phyloP scores from a whole-genome alignment of 2,329 filamentous ascomycete genomes.

The Trichoderma koningii region DNA sequence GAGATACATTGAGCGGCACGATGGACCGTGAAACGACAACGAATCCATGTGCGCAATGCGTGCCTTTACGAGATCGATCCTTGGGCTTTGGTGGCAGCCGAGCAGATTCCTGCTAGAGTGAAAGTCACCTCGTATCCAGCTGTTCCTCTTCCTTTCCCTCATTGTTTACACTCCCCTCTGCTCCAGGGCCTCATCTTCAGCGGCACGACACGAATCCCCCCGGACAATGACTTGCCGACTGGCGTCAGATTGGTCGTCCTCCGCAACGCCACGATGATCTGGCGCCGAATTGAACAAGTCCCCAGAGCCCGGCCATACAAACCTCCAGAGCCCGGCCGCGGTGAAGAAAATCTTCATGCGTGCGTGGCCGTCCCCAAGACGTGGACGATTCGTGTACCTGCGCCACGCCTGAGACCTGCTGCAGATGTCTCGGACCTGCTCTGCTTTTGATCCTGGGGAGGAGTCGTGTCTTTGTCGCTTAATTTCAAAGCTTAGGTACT shows the following conservation, averaged over 20 bases:
- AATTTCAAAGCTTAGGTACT: constrained; percentile 1
- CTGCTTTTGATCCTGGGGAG: neutral
- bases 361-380: neutral
- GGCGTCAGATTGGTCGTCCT: neutral
- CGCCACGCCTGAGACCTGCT: constrained; percentile 10
- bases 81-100: too few species aligned
- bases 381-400: constrained; percentile 17
- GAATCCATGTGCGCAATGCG: too few species aligned
- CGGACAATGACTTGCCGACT: neutral
- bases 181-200: too few species aligned
- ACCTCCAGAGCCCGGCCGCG: neutral
- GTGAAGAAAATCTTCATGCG: neutral
- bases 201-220: too few species aligned
- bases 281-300: neutral
- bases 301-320: neutral
- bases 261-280: constrained; percentile 8
- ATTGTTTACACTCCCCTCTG: too few species aligned
- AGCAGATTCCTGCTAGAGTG: too few species aligned
- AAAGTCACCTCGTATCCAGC: too few species aligned
- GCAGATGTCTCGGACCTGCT: constrained; percentile 16
- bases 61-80: too few species aligned
- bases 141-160: too few species aligned
- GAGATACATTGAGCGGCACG: too few species aligned
- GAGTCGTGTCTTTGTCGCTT: constrained; percentile 8
- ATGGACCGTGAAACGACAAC: too few species aligned